Evolutionary conservation across 495 filamentous ascomycete genomes (phyloP).

Genomic region (Neurospora sp.): DNA sequence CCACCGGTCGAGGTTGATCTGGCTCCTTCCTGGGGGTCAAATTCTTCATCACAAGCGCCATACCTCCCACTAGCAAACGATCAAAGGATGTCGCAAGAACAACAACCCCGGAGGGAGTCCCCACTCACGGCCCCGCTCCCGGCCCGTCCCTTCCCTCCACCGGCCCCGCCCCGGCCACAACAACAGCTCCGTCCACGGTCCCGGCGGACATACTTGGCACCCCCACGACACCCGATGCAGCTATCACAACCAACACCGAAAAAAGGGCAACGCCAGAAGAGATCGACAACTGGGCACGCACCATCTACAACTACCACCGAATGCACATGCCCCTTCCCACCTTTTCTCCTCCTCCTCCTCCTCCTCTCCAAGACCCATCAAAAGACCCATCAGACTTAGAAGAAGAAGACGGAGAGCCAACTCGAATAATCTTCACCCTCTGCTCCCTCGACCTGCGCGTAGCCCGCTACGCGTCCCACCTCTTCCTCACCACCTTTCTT

Average conservation of each 20-base stretch:
- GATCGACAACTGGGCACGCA: neutral
- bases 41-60: neutral
- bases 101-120: neutral
- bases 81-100: neutral
- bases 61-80: no score
- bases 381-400: neutral
- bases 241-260: neutral
- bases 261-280: neutral
- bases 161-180: neutral
- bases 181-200: neutral
- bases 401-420: slow-evolving; percentile 1
- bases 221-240: neutral
- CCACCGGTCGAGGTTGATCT: neutral
- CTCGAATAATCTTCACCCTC: slow-evolving; percentile 22
- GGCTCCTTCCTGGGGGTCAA: neutral
- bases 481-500: slow-evolving; percentile 22
- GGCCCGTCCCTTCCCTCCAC: neutral
- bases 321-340: slow-evolving; percentile 17
- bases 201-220: neutral
- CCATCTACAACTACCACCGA: slow-evolving; percentile 32
- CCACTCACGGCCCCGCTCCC: neutral
- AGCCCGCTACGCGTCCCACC: slow-evolving; percentile 22
- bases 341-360: slow-evolving; percentile 7
- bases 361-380: slow-evolving; percentile 2
- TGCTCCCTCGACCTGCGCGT: slow-evolving; percentile 31